These are phyloP conservation scores for Monosporascus sp. DNA, from an alignment of 2,329 filamentous ascomycete species.

Conservation along the genomic window DNA sequence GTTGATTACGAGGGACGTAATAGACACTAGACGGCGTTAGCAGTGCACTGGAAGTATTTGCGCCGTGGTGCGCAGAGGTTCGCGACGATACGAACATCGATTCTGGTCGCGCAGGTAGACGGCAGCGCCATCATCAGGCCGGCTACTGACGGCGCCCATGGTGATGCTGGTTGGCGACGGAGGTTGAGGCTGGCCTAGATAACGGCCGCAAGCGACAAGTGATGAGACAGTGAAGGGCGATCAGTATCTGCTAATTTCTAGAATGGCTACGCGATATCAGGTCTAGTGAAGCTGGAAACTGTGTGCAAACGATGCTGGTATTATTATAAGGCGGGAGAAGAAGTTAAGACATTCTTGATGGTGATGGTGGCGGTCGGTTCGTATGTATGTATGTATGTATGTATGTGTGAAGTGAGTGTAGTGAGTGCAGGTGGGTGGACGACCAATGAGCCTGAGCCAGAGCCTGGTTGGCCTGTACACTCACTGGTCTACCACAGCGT, in stretches of 20 bases:
- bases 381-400: not conserved
- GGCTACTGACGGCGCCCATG: conserved; percentile 93
- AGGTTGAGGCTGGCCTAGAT: conserved; percentile 21
- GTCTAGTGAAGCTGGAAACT: not conserved
- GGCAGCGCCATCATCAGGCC: conserved; percentile 72
- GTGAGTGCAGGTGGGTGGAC: no score
- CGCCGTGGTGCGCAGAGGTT: conserved; percentile 5
- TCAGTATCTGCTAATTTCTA: not conserved
- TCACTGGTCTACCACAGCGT: no score
- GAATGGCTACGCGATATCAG: not conserved
- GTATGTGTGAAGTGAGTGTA: not conserved
- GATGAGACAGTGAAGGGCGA: not conserved
- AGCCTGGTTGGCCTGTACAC: no score
- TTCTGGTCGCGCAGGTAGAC: conserved; percentile 88
- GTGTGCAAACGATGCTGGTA: not conserved
- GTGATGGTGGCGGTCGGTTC: not conserved
- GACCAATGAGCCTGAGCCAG: no score
- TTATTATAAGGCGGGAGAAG: not conserved
- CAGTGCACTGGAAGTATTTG: conserved; percentile 1
- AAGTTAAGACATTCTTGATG: not conserved
- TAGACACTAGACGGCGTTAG: conserved; percentile 59
- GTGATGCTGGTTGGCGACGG: conserved; percentile 29
- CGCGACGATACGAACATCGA: conserved; percentile 60
- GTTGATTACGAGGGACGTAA: conserved; percentile 76
- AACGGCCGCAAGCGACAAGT: conserved; percentile 15